Evolutionary conservation across 257 asterid genomes (phyloP), one percentile per base, ranked within the genome.

Genomic region (Jasminum sambac): DNA sequence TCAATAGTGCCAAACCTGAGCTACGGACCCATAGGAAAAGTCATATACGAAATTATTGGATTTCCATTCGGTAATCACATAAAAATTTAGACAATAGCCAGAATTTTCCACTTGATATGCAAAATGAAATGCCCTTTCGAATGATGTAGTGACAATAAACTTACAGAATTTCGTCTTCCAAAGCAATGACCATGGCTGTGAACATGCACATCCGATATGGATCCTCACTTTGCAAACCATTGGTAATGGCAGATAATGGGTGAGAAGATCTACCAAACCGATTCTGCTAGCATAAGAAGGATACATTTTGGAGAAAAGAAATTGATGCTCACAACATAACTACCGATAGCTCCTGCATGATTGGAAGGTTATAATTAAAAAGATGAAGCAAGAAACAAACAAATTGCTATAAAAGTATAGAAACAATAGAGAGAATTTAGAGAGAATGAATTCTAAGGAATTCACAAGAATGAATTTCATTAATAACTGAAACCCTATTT

Each of bases 141-240:
- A 39, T 30, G 36, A 68, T 57, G n/a, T 25, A 34, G 61, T 34
- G 48, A 72, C 73, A 76, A 75, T 17, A 72, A 75, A 85, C 96
- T 85, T 89, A 94, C 99, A 94, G 90, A 77, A 94, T 87, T 80
- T 91, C 96, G 80, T 91, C 97, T 38, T 96, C 96, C 68, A 94
- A 93, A 52, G 87, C 82, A 81, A 89, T 80, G 76, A 89, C 52
- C 0, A 96, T 84, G 80, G 97, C 89, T 38, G 88, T 85, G 41
- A 74, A 76, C 80, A 75, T 72, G 75, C 78, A 80, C 74, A 72
- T 80, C 68, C 38, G 66, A 65, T 72, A 73, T 38, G 71, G 63
- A 79, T 78, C 80, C 73, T 84, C 89, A 63, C 70, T 62, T 71
- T 76, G 78, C 75, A 87, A 60, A 61, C 96, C 96, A 78, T 86